Percentiles rank a stretch among this genome's conserved stretches.
Conservation (phyloP, 2,329 filamentous ascomycete species). For the Corinectria fuckeliana region DNA sequence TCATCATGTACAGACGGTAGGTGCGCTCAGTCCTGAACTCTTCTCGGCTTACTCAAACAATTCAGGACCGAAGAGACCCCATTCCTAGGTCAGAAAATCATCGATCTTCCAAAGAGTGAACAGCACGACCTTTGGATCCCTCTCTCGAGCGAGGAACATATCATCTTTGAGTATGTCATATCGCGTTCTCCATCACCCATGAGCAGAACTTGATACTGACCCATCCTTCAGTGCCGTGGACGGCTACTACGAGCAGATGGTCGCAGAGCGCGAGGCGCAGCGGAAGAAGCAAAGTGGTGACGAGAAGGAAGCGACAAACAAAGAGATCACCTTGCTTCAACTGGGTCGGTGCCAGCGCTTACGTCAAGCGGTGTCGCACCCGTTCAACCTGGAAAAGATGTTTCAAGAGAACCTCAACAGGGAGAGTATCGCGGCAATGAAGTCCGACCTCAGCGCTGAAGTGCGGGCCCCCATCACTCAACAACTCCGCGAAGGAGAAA, state of each 20-base stretch:
- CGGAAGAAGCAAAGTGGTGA: background rate
- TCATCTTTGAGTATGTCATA: slow-evolving; percentile 34
- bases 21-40: background rate
- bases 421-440: background rate
- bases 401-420: slow-evolving; percentile 9
- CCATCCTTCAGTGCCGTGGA: background rate
- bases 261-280: background rate
- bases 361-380: slow-evolving; percentile 37
- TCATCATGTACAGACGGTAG: slow-evolving; percentile 41
- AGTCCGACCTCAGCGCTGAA: background rate
- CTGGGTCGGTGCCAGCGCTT: slow-evolving; percentile 2
- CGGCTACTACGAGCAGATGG: background rate
- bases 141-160: slow-evolving; percentile 34
- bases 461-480: slow-evolving; percentile 1
- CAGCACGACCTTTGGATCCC: slow-evolving; percentile 32
- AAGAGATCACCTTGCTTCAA: background rate
- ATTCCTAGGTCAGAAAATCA: slow-evolving; percentile 37
- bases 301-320: background rate
- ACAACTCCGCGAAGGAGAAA: background rate
- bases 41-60: background rate
- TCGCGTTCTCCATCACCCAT: too few relatives aligned
- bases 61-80: slow-evolving; percentile 36
- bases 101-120: slow-evolving; percentile 30
- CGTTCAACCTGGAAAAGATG: slow-evolving; percentile 39
- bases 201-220: background rate